Evolutionary conservation across 176 grass and related monocot genomes (phyloP), one percentile per base, ranked within the genome.

Genomic region (Poa pratensis): DNA sequence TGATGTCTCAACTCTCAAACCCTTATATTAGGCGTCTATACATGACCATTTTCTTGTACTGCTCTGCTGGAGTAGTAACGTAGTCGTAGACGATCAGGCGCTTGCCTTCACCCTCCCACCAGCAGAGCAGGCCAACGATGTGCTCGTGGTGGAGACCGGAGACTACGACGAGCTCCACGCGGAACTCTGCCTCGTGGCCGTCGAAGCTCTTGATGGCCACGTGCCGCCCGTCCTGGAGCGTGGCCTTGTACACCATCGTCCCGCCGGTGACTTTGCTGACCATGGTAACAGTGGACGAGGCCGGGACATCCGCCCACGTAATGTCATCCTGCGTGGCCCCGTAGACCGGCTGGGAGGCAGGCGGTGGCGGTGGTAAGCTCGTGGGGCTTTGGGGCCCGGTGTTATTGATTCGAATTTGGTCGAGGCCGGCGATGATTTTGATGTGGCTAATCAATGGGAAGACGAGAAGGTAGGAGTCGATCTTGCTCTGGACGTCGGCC

Each of bases 181-280:
- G 64, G 7, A 67, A 35, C 30, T 17, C 64, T 16, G 3, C 32
- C 30, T 67, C 64, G 16, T 35, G 30, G 64, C 64, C 3, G 5
- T 37, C 30, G 30, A 67, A 35, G 64, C 64, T 32, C 64, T 67
- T 67, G 30, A 67, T 67, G 64, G 64, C 64, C 30, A 67, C 64
- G 30, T 67, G 16, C 7, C 64, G 16, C 7, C 64, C 64, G 64
- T 67, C 64, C 16, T 9, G 16, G 6, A 67, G 64, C 64, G 6
- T 67, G 28, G 30, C 64, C 32, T 35, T 67, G 30, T 67, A 67
- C 16, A 67, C 64, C 16, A 67, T 30, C 64, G 30, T 67, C 64
- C 64, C 60, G 26, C 24, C 30, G 64, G 64, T 1, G 30, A 16
- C 15, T 35, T 19, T 67, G 64, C 28, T 18, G 30, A 19, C 30